phyloP scores from a whole-genome alignment of 306 rosid genomes.

The Nissolia schottii region DNA sequence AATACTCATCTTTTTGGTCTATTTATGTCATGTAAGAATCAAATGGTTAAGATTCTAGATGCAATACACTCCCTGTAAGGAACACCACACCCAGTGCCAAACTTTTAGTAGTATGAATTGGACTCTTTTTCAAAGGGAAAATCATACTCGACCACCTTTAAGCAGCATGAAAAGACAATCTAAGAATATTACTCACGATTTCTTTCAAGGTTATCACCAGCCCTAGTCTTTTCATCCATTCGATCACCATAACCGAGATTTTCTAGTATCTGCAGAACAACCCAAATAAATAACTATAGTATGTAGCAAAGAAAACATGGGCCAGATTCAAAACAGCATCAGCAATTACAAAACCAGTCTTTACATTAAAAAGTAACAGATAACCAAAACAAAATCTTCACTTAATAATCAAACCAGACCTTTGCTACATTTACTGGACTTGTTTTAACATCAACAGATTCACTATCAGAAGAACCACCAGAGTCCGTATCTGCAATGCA shows the following conservation, averaged over 20 bases:
- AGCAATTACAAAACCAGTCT: slow-evolving; percentile 18
- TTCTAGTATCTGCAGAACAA: slow-evolving; percentile 50
- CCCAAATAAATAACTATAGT: neutral
- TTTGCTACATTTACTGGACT: slow-evolving; percentile 38
- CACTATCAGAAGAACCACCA: slow-evolving; percentile 56
- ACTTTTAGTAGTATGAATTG: neutral
- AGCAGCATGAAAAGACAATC: slow-evolving; percentile 15
- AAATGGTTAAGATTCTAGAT: too few relatives aligned
- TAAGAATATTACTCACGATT: slow-evolving; percentile 58
- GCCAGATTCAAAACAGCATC: slow-evolving; percentile 9
- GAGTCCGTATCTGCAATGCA: slow-evolving; percentile 51
- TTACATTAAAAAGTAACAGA: neutral
- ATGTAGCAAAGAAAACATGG: neutral
- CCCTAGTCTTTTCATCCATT: slow-evolving; percentile 39
- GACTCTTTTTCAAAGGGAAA: neutral
- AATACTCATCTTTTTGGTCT: too few relatives aligned
- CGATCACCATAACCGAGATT: slow-evolving; percentile 38
- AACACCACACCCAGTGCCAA: too few relatives aligned
- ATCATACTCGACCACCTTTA: neutral
- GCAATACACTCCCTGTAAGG: too few relatives aligned
- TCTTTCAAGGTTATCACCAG: slow-evolving; percentile 45
- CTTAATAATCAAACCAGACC: slow-evolving; percentile 34
- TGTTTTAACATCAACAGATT: slow-evolving; percentile 44
- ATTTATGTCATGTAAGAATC: too few relatives aligned
- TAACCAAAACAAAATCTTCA: neutral